Conservation (phyloP, 2,329 filamentous ascomycete genomes). For the Colletotrichum simmondsii region DNA sequence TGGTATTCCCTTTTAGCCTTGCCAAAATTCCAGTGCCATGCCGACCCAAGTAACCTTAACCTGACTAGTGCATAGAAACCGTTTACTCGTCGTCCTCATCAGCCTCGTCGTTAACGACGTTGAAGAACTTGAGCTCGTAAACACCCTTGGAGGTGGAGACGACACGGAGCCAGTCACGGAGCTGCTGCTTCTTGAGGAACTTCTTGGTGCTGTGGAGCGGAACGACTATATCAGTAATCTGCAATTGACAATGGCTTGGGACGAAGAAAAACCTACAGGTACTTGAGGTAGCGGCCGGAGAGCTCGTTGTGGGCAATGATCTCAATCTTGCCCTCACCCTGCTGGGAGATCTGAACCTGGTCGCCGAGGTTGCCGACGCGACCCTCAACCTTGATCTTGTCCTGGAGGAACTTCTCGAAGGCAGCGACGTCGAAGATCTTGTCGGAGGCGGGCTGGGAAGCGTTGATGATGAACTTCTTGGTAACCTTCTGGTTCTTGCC, state of each 20-base stretch:
- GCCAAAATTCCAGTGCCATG: constrained; percentile 32
- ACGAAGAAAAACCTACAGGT: constrained; percentile 80
- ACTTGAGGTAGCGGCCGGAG: constrained; percentile 99
- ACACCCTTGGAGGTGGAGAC: constrained; percentile 98
- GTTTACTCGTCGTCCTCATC: constrained; percentile 98
- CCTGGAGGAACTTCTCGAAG: constrained; percentile 99
- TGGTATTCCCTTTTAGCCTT: constrained; percentile 34
- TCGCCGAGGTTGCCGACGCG: constrained; percentile 98
- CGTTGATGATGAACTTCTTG: constrained; percentile 99
- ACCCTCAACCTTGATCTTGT: constrained; percentile 99
- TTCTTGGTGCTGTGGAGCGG: too few species aligned
- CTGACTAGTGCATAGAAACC: constrained; percentile 25
- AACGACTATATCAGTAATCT: too few species aligned
- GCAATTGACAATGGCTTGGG: too few species aligned
- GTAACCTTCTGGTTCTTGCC: constrained; percentile 78
- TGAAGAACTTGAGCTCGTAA: constrained; percentile 99
- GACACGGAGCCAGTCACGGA: constrained; percentile 99
- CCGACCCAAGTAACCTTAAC: constrained; percentile 33
- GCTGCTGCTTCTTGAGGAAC: constrained; percentile 99
- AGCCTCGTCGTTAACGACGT: constrained; percentile 97
- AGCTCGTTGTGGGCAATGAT: constrained; percentile 97
- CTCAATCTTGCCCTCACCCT: constrained; percentile 97
- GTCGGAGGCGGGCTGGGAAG: constrained; percentile 96
- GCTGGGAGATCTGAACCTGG: constrained; percentile 87
- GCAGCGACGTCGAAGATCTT: constrained; percentile 99